Base-by-base conservation (phyloP, 139 green algal genomes). In the Marvania coccoides region DNA sequence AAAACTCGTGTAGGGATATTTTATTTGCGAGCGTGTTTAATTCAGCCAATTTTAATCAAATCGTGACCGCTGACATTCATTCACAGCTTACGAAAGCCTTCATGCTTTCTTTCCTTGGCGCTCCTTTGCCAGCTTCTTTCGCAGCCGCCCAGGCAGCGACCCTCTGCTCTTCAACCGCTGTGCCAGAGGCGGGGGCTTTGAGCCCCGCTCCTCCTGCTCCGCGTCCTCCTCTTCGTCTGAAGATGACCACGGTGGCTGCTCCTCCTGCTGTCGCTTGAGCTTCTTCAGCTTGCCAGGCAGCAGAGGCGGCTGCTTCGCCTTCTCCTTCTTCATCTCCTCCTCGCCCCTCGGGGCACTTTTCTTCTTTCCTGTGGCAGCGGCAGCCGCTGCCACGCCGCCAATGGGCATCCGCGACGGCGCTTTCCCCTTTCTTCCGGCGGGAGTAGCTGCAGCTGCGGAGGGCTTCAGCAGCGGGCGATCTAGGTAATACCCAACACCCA, bases 81-180 rank as follows among this genome's bases (percentile, higher is more conserved):
- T n/a, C n/a, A n/a, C n/a, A n/a, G n/a, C n/a, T n/a, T n/a, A n/a
- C n/a, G n/a, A n/a, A n/a, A n/a, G n/a, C n/a, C n/a, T n/a, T n/a
- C n/a, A n/a, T n/a, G n/a, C n/a, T n/a, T n/a, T n/a, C n/a, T n/a
- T n/a, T n/a, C n/a, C n/a, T n/a, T n/a, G n/a, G n/a, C n/a, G n/a
- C n/a, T n/a, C n/a, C n/a, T 51, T 51, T 51, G 80, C 78, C 19
- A 91, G 53, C 70, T 90, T 91, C 64, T 90, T 90, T 6, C 85
- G 61, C 34, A 91, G 63, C 53, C 85, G 47, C 3, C 85, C 85
- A 19, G 81, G 83, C 56, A 91, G 64, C 7, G 79, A 45, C 61
- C 86, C 86, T 10, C 65, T 35, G 31, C 64, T 59, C 23, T 63
- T 35, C 31, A 47, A 51, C 0, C 51, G n/a, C n/a, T n/a, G n/a